Base-by-base conservation (phyloP, 352 stramenopile genomes). In the Aphanomyces cochlioides region DNA sequence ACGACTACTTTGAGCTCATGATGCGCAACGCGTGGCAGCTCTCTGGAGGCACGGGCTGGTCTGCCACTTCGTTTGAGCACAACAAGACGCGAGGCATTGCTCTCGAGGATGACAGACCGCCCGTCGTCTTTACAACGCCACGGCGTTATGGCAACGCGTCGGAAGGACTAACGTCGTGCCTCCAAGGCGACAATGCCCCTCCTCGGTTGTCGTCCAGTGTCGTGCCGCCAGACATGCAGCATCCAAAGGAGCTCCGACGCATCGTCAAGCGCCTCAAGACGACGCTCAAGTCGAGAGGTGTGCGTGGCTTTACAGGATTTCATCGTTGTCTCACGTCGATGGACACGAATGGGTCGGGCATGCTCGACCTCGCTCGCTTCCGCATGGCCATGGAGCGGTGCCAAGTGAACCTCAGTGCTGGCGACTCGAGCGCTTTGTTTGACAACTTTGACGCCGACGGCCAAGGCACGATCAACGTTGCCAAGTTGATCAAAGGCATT, bases 401-500 rank as follows among this genome's bases (percentile, higher is more conserved):
- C 34, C 21, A 34, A 4, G 13, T 73, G 13, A 41, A 73, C 67
- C 19, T 73, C n/a, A 43, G 56, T 28, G 47, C 67, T 21, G 67
- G 72, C 54, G 59, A 73, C n/a, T 19, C 38, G 2, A 1, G 37
- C 39, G 36, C 39, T 47, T 60, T 81, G 13, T 79, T 82, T 48
- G 64, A 66, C 34, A 50, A 73, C 60, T 84, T 84, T 71, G 73
- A 84, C 74, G 1, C 34, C 4, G 66, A 81, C 50, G 61, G 64
- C 19, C 59, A 56, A 10, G 77, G 77, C 4, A 71, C 75, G n/a
- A 81, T 98, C 45, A 80, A 82, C 58, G 80, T 93, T 17, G 79
- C 85, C 56, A 92, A 98, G 75, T 95, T 98, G 59, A 73, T 98
- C 12, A 73, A 80, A 4, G 90, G 83, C 5, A 75, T 97, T 17